phyloP scores from a whole-genome alignment of 345 rosid species.

The Hibiscus mutabilis region DNA sequence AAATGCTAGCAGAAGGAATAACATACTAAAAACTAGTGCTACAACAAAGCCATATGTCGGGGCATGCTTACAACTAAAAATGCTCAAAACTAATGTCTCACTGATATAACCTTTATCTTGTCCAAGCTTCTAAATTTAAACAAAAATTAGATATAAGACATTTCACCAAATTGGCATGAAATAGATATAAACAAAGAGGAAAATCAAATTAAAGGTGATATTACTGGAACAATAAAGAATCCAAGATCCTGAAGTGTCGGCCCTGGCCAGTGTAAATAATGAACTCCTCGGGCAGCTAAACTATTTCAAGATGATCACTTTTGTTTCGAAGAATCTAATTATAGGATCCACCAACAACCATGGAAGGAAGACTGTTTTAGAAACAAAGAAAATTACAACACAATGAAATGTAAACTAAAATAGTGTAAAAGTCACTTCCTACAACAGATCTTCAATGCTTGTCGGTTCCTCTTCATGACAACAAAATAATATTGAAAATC shows the following conservation, averaged over 20 bases:
- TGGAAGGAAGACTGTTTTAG: neutral
- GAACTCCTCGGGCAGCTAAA: constrained; percentile 90
- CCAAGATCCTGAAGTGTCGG: constrained; percentile 83
- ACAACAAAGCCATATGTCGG: too few species aligned
- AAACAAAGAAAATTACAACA: neutral
- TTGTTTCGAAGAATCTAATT: constrained; percentile 1
- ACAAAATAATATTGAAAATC: neutral
- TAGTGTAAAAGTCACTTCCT: constrained; percentile 25
- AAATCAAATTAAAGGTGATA: constrained; percentile 17
- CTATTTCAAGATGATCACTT: constrained; percentile 1
- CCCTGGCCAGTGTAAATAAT: constrained; percentile 84
- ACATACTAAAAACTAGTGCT: too few species aligned
- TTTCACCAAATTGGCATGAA: neutral
- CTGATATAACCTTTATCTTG: constrained; percentile 88
- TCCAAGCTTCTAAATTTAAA: constrained; percentile 71
- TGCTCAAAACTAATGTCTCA: constrained; percentile 36
- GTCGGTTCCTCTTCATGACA: constrained; percentile 86
- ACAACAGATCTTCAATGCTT: constrained; percentile 30
- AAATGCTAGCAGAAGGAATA: too few species aligned
- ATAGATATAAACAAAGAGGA: neutral
- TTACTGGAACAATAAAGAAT: constrained; percentile 78
- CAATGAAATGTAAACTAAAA: neutral
- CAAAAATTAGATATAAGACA: constrained; percentile 8
- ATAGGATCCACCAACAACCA: neutral
- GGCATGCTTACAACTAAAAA: too few species aligned